Conservation (phyloP, 768 basidiomycete genomes). For the Rhodocollybia butyracea region DNA sequence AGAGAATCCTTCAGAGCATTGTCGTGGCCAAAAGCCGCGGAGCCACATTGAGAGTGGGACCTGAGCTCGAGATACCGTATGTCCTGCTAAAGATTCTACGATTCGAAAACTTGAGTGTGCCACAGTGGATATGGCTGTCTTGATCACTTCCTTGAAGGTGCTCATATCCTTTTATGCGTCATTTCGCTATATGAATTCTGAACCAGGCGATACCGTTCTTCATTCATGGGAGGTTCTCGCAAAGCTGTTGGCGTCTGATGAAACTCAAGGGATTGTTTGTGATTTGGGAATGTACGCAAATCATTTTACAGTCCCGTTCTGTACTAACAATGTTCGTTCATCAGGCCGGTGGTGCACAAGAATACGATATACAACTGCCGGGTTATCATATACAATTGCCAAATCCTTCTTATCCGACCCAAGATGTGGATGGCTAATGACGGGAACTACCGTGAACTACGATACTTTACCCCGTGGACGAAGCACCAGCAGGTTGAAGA, state of each 20-base stretch:
- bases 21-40: constrained; percentile 83
- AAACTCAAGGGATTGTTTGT: constrained; percentile 83
- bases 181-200: constrained; percentile 1
- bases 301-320: background rate
- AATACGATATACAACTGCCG: constrained; percentile 98
- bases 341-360: constrained; percentile 95
- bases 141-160: constrained; percentile 97
- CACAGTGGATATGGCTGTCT: constrained; percentile 92
- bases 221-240: constrained; percentile 98
- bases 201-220: constrained; percentile 87
- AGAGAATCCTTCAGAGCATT: constrained; percentile 88
- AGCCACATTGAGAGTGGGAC: constrained; percentile 90
- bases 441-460: constrained; percentile 89
- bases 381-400: constrained; percentile 78
- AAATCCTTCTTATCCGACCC: constrained; percentile 92
- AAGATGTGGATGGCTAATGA: constrained; percentile 99
- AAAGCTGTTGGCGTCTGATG: constrained; percentile 81
- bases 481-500: constrained; percentile 90
- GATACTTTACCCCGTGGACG: constrained; percentile 94
- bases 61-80: constrained; percentile 94
- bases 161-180: background rate
- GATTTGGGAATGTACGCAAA: constrained; percentile 89
- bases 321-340: background rate
- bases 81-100: constrained; percentile 11
- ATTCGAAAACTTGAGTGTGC: background rate